Percentiles rank a stretch among this genome's conserved stretches.
Conservation (phyloP, 164 flowering plant genomes). For the Protea cynaroides region DNA sequence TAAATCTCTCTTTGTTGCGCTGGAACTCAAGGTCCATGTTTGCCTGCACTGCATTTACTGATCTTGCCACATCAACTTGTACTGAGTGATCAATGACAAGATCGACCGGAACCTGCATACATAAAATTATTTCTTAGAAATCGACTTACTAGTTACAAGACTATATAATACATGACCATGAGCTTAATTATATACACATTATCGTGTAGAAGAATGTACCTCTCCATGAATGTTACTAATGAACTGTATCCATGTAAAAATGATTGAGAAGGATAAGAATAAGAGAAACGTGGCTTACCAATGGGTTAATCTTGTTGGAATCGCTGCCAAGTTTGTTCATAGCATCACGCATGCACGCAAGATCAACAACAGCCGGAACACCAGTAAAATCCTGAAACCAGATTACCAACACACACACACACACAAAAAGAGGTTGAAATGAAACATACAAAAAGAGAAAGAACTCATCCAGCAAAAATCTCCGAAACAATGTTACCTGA, state of each 20-base stretch:
- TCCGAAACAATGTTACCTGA: slow-evolving; percentile 38
- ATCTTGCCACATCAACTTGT: slow-evolving; percentile 88
- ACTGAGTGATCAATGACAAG: slow-evolving; percentile 96
- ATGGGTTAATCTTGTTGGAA: slow-evolving; percentile 84
- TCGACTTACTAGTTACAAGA: not conserved
- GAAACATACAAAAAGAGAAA: not conserved
- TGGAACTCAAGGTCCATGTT: slow-evolving; percentile 92
- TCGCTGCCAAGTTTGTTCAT: slow-evolving; percentile 94
- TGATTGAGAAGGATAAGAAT: not conserved
- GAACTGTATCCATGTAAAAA: not conserved
- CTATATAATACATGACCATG: not conserved
- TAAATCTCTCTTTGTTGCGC: slow-evolving; percentile 90
- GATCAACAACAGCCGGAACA: slow-evolving; percentile 97
- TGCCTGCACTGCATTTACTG: slow-evolving; percentile 85
- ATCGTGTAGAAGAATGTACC: not conserved
- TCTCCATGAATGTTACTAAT: not conserved
- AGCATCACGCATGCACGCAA: slow-evolving; percentile 97
- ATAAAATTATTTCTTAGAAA: not conserved
- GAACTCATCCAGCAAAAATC: not conserved
- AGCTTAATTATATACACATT: too few species aligned
- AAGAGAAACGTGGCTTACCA: slow-evolving; percentile 39
- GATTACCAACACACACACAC: not conserved
- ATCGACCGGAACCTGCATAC: slow-evolving; percentile 87
- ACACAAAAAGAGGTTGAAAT: not conserved
- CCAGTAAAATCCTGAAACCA: slow-evolving; percentile 87